phyloP scores from a whole-genome alignment of 208 protist genomes.

The Crithidia fasciculata region DNA sequence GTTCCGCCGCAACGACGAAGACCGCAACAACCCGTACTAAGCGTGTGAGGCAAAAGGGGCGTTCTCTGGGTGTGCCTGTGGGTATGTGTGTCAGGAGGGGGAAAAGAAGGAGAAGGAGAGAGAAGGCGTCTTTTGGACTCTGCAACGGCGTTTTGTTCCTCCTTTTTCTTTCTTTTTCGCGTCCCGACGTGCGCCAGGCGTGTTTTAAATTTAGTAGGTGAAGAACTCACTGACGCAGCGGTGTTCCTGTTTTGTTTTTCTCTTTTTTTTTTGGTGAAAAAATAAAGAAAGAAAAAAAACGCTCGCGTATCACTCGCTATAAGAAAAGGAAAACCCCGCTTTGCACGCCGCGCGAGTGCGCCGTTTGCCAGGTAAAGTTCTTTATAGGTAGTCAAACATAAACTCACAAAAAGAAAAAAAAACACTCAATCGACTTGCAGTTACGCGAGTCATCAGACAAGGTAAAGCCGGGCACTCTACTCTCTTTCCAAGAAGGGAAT shows the following conservation, averaged over 20 bases:
- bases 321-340: no score
- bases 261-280: neutral
- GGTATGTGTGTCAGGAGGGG: no score
- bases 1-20: conserved; percentile 90
- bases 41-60: conserved; percentile 3
- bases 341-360: neutral
- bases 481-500: no score
- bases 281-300: neutral
- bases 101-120: conserved; percentile 6
- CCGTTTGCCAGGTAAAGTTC: conserved; percentile 9
- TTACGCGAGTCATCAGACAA: no score
- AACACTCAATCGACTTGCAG: neutral
- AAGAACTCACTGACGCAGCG: neutral
- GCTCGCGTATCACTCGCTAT: neutral
- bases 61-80: no score
- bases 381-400: conserved; percentile 27
- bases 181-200: neutral
- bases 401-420: conserved; percentile 2
- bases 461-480: no score
- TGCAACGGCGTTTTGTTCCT: no score
- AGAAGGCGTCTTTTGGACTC: neutral
- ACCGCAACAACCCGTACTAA: conserved; percentile 92
- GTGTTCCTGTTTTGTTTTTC: neutral
- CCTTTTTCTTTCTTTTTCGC: conserved; percentile 16
- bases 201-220: conserved; percentile 12